Conservation (phyloP, 2,329 filamentous ascomycete species). For the Fusarium citri region DNA sequence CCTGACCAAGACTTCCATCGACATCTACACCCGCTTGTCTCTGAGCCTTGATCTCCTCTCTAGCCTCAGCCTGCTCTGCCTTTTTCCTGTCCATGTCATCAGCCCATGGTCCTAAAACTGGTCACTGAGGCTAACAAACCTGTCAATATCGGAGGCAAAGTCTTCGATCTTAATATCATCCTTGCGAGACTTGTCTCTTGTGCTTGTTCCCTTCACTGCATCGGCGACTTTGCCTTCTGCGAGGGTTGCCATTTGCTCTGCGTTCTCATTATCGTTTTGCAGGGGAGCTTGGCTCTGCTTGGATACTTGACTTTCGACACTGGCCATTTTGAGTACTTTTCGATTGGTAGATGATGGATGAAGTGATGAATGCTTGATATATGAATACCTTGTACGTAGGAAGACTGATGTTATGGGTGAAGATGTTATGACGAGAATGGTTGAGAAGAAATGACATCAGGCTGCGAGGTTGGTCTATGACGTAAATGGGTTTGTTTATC, state of each 20-base stretch:
- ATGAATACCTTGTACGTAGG: not conserved
- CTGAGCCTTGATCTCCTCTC: slow-evolving; percentile 34
- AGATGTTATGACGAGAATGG: not conserved
- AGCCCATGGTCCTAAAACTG: not conserved
- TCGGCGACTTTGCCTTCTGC: slow-evolving; percentile 41
- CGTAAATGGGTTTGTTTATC: slow-evolving; percentile 19
- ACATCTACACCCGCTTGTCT: slow-evolving; percentile 35
- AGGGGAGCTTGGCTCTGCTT: slow-evolving; percentile 13
- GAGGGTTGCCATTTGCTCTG: slow-evolving; percentile 37
- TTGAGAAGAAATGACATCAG: slow-evolving; percentile 27
- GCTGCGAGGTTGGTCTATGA: slow-evolving; percentile 23
- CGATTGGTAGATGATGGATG: not conserved
- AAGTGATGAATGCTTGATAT: not conserved
- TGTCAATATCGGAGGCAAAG: slow-evolving; percentile 34
- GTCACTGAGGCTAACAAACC: slow-evolving; percentile 2
- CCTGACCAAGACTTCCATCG: slow-evolving; percentile 35
- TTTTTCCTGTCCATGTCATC: slow-evolving; percentile 30
- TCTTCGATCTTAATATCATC: slow-evolving; percentile 39
- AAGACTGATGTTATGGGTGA: not conserved
- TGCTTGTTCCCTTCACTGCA: slow-evolving; percentile 29
- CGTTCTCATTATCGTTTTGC: slow-evolving; percentile 39
- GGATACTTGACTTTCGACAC: slow-evolving; percentile 21
- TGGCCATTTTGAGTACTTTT: slow-evolving; percentile 11
- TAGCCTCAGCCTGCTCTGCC: slow-evolving; percentile 34
- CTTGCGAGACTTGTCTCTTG: slow-evolving; percentile 30